Evolutionary conservation across 352 stramenopile species (phyloP).

Genomic region (Phytopythium kandeliae): DNA sequence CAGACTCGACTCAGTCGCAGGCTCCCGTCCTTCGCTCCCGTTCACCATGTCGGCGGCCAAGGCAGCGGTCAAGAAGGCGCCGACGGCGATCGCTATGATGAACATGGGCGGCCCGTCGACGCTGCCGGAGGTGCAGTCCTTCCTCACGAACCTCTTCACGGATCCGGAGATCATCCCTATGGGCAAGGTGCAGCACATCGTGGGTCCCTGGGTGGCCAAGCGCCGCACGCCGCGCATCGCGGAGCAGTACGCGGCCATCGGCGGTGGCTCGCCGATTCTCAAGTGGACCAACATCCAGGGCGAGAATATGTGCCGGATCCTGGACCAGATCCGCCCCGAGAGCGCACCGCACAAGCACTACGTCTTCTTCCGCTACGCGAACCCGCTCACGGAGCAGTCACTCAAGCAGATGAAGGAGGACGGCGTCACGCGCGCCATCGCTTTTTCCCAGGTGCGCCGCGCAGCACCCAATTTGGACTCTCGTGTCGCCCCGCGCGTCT

Average conservation of each 20-base stretch:
- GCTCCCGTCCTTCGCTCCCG: conserved; percentile 5
- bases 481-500: no score
- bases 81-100: conserved; percentile 88
- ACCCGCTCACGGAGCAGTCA: conserved; percentile 96
- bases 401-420: conserved; percentile 94
- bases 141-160: conserved; percentile 98
- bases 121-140: conserved; percentile 93
- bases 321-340: conserved; percentile 86
- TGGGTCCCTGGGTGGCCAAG: conserved; percentile 77
- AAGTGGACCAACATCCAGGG: conserved; percentile 96
- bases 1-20: conserved; percentile 10
- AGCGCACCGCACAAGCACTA: conserved; percentile 93
- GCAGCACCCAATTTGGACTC: no score
- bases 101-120: conserved; percentile 98
- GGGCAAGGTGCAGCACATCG: conserved; percentile 78
- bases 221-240: conserved; percentile 92
- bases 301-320: conserved; percentile 82
- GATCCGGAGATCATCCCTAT: conserved; percentile 99
- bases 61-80: conserved; percentile 26
- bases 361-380: conserved; percentile 98
- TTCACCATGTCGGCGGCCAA: conserved; percentile 3
- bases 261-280: conserved; percentile 96
- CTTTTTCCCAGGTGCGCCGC: conserved; percentile 86
- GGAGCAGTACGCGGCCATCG: conserved; percentile 96
- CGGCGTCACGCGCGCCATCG: conserved; percentile 93